These are phyloP conservation scores for Penicillium sp. DNA, from an alignment of 2,329 filamentous ascomycete species.

Conservation along the genomic window DNA sequence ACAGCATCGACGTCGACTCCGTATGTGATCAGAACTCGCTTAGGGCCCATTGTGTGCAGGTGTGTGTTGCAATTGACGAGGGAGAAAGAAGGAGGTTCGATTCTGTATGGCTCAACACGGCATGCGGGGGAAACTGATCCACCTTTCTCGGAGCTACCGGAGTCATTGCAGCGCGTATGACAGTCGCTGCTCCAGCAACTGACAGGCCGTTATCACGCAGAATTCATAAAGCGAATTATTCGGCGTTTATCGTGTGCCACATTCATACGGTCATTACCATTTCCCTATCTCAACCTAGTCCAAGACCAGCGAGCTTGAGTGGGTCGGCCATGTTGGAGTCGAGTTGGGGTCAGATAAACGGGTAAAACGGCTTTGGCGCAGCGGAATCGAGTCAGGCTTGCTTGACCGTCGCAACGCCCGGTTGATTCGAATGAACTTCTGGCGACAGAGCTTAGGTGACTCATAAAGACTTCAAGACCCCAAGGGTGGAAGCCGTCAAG, in stretches of 20 bases:
- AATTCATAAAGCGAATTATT: not conserved
- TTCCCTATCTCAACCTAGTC: not conserved
- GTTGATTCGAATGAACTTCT: too few species aligned
- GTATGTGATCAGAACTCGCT: constrained; percentile 29
- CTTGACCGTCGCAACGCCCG: not conserved
- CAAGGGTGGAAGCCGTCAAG: too few species aligned
- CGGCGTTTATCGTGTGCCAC: too few species aligned
- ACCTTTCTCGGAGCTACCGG: constrained; percentile 11
- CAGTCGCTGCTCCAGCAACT: too few species aligned
- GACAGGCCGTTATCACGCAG: not conserved
- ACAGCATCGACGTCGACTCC: constrained; percentile 37
- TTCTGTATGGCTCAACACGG: constrained; percentile 9
- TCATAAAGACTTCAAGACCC: constrained; percentile 10
- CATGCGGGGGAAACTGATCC: constrained; percentile 18
- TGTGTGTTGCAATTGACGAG: not conserved
- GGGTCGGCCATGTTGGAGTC: constrained; percentile 12
- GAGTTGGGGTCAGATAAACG: constrained; percentile 12
- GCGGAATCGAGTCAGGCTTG: not conserved
- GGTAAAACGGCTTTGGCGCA: constrained; percentile 1
- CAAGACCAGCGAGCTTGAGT: constrained; percentile 3
- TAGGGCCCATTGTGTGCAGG: constrained; percentile 22
- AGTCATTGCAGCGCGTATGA: not conserved
- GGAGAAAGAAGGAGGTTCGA: not conserved
- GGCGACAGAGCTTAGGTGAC: not conserved
- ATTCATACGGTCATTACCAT: not conserved